Conservation (phyloP, 306 rosid genomes). For the Heteromeles arbutifolia region DNA sequence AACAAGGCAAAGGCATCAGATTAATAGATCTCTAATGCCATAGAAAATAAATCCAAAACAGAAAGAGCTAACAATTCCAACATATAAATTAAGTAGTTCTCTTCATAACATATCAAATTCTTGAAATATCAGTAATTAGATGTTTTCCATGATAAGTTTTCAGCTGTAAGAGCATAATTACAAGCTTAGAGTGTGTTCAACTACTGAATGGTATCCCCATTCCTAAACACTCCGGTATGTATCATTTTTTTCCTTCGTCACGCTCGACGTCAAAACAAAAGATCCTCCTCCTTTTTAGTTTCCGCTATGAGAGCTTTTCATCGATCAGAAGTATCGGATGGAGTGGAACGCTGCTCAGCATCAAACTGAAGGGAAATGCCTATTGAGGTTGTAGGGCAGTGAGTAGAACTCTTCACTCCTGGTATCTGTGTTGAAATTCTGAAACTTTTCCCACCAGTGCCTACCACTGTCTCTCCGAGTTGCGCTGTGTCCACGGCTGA, state of each 20-base stretch:
- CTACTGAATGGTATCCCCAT: not conserved
- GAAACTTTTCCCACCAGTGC: slow-evolving; percentile 84
- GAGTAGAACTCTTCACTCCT: slow-evolving; percentile 72
- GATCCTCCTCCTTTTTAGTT: not conserved
- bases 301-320: not conserved
- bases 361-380: slow-evolving; percentile 77
- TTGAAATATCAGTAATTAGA: not conserved
- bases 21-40: not conserved
- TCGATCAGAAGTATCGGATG: not conserved
- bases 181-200: not conserved
- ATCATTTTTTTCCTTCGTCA: not conserved
- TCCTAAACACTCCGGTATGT: not conserved
- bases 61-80: not conserved
- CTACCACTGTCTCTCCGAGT: slow-evolving; percentile 74
- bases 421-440: slow-evolving; percentile 34
- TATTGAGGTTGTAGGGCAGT: slow-evolving; percentile 50
- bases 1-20: not conserved
- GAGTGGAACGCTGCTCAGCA: not conserved
- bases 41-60: not conserved
- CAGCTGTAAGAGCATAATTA: not conserved
- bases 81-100: not conserved
- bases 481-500: slow-evolving; percentile 28
- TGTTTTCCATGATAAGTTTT: not conserved
- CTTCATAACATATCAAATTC: not conserved
- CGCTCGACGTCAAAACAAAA: not conserved